Conservation (phyloP, 140 eudicot species). For the Anethum foeniculum region DNA sequence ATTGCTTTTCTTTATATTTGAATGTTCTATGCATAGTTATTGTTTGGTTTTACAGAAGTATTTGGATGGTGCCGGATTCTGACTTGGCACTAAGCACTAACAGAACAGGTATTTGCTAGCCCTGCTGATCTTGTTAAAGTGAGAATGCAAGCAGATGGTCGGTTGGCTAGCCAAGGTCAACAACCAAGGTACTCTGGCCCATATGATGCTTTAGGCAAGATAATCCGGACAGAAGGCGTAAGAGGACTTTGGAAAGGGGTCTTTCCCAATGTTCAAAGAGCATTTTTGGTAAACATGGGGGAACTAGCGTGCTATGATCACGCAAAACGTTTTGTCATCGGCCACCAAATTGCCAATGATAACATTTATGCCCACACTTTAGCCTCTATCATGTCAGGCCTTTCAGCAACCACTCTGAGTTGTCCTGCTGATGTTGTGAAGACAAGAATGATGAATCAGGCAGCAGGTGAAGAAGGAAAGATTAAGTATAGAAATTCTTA, state of each 20-base stretch:
- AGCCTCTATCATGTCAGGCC: constrained; percentile 81
- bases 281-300: constrained; percentile 92
- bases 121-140: constrained; percentile 94
- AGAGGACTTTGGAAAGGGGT: constrained; percentile 89
- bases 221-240: constrained; percentile 44
- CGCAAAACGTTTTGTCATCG: constrained; percentile 64
- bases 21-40: not conserved
- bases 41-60: not conserved
- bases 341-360: constrained; percentile 48
- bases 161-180: constrained; percentile 61
- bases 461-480: constrained; percentile 24
- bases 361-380: constrained; percentile 85
- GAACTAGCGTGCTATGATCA: constrained; percentile 94
- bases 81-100: constrained; percentile 12
- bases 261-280: constrained; percentile 76
- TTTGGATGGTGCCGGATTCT: constrained; percentile 4
- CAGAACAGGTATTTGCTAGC: constrained; percentile 79
- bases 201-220: constrained; percentile 59
- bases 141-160: constrained; percentile 92
- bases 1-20: not conserved
- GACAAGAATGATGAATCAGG: constrained; percentile 89
- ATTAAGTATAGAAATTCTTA: constrained; percentile 47
- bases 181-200: constrained; percentile 66
- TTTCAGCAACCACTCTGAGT: constrained; percentile 76
- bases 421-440: constrained; percentile 95